Percentiles rank a stretch among this genome's conserved stretches.
Evolutionary conservation across 148 eudicot species (phyloP).

Genomic region (Chenopodium album): DNA sequence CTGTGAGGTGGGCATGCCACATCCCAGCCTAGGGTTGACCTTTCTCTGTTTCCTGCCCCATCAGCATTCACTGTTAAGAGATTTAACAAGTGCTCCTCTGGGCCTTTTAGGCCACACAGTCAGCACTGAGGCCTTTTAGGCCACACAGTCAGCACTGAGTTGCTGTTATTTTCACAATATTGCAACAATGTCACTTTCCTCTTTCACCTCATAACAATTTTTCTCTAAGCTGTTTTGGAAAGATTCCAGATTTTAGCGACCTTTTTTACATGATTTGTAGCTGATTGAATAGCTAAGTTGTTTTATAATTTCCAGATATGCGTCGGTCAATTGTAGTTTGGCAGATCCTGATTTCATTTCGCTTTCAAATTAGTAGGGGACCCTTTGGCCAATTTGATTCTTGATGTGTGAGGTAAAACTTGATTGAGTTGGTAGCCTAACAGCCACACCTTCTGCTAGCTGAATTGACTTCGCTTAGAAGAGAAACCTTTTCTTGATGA

Average conservation of each 20-base stretch:
- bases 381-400: neutral
- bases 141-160: neutral
- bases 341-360: neutral
- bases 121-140: neutral
- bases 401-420: neutral
- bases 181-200: neutral
- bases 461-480: neutral
- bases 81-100: neutral
- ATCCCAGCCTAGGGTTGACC: neutral
- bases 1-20: neutral
- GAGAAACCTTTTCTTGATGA: neutral
- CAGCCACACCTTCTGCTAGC: neutral
- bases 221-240: conserved; percentile 1
- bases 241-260: neutral
- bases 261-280: neutral
- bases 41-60: neutral
- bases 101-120: neutral
- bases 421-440: neutral
- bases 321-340: neutral
- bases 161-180: neutral
- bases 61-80: neutral
- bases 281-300: neutral
- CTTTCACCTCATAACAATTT: neutral
- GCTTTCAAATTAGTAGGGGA: neutral
- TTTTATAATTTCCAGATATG: neutral